Base-by-base conservation (phyloP, 805 yeast genomes). In the Metschnikowia dekortorum region DNA sequence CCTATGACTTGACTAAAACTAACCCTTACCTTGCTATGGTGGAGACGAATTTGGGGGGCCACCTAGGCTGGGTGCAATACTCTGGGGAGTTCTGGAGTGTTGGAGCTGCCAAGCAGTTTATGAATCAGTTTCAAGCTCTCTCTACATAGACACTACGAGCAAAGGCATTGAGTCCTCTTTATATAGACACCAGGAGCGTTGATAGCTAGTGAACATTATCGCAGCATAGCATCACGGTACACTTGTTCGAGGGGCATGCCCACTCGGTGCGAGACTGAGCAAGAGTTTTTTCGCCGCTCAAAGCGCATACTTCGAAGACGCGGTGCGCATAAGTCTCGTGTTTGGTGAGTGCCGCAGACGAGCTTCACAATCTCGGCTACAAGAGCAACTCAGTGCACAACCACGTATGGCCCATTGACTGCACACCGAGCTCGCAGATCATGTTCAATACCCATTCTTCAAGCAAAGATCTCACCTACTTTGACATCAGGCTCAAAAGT, bases 21-120 rank as follows among this genome's bases (percentile, higher is more conserved):
- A 87, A 87, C 60, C 94, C 95, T 1, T 81, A 77, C 61, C 67
- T 81, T 33, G 67, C 78, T 40, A 56, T 84, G 59, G 72, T 83
- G 5, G 77, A 82, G 51, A 84, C 91, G 6, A 74, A 78, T 39
- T 72, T 79, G 47, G 96, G 96, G 6, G 95, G 96, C 1, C 96
- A 88, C 66, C 74, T 88, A 48, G 94, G 88, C n/a, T 88, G 85
- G 85, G 88, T 82, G 53, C 73, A 77, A 55, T 67, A 73, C 44
- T 69, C 75, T 28, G 85, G 86, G 28, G 71, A 73, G 39, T 79
- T 89, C 58, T 89, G 96, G 96, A 56, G 72, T 49, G 73, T 68
- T 7, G 64, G 63, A 48, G 68, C 69, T 11, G 68, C 64, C n/a
- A 69, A 68, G 47, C 68, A 71, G 42, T 71, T 65, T 51, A 63